phyloP scores from a whole-genome alignment of 495 filamentous ascomycete species.

The Xylaria venustula region DNA sequence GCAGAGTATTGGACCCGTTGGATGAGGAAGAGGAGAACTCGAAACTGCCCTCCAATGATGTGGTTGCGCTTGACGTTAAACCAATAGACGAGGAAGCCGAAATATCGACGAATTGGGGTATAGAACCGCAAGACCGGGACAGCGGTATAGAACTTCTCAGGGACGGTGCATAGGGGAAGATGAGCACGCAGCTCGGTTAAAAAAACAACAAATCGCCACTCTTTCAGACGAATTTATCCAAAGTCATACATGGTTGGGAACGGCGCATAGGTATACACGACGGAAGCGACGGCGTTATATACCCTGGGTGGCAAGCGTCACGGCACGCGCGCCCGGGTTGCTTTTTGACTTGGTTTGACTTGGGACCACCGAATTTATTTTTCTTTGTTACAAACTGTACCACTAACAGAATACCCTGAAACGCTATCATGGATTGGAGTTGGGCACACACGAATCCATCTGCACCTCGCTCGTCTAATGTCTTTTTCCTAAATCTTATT shows the following conservation, averaged over 20 bases:
- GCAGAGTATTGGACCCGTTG: constrained; percentile 70
- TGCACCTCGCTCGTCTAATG: constrained; percentile 22
- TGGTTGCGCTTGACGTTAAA: constrained; percentile 16
- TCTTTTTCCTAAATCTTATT: constrained; percentile 19
- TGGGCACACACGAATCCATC: constrained; percentile 21
- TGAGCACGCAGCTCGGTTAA: background rate
- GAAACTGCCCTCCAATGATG: constrained; percentile 21
- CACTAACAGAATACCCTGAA: constrained; percentile 22
- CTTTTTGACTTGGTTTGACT: constrained; percentile 10
- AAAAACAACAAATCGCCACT: constrained; percentile 13
- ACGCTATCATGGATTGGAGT: constrained; percentile 14
- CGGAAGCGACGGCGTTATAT: constrained; percentile 17
- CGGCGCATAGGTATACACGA: constrained; percentile 24
- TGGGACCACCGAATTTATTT: constrained; percentile 14
- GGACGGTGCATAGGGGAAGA: constrained; percentile 31
- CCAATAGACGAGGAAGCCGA: constrained; percentile 9
- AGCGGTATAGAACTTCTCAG: constrained; percentile 49
- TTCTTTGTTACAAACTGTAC: constrained; percentile 21
- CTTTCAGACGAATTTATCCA: constrained; percentile 17
- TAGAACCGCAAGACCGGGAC: constrained; percentile 49
- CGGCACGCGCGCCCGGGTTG: background rate
- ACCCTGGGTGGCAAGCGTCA: background rate
- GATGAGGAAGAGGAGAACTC: constrained; percentile 53
- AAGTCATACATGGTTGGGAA: constrained; percentile 22
- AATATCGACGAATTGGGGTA: constrained; percentile 28